Base-by-base conservation (phyloP, 2,329 filamentous ascomycete species). In the Verticillium klebahnii region DNA sequence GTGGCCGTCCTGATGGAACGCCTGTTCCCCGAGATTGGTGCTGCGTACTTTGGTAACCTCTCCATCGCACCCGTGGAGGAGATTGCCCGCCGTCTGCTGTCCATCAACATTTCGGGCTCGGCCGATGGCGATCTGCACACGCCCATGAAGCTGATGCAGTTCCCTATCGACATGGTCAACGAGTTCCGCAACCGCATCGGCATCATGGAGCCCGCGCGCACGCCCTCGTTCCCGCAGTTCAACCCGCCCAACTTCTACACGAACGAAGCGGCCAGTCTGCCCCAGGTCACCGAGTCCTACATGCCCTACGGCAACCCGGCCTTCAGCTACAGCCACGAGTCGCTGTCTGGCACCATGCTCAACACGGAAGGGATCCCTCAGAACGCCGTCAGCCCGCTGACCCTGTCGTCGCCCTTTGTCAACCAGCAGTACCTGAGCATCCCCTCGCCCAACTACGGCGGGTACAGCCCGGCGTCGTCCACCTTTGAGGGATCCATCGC, bases 1-100 rank as follows among this genome's bases (percentile, higher is more conserved):
- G 87, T 93, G 19, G 93, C 92, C 3, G 82, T 98, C 63, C 86
- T 92, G 45, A 85, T 98, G 77, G 93, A 97, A 76, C 91, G 92
- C 17, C 84, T 97, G 64, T 97, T 96, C 73, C 93, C 93, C 2
- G 92, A 96, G 73, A 89, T 97, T 67, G 93, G 93, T 56, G 89
- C 92, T 23, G 89, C 92, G 57, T 97, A 97, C 75, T 93, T 94
- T 69, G 91, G 90, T 57, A 90, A 88, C 67, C 82, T 97, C 67
- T 89, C 91, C 17, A 84, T 96, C 56, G 82, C 84, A 1, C 92
- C 93, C 0, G 87, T 98, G 36, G 92, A 97, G 74, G 89, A 95
- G 72, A 97, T 97, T 69, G 88, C 92, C 56, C 85, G 86, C 57
- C 86, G 91, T 39, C 84, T 96, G 32, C 82, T 89, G 66, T 85